Evolutionary conservation across 1,139 yeast species (phyloP), one percentile per base, ranked within the genome.

Genomic region (Candida sp.): DNA sequence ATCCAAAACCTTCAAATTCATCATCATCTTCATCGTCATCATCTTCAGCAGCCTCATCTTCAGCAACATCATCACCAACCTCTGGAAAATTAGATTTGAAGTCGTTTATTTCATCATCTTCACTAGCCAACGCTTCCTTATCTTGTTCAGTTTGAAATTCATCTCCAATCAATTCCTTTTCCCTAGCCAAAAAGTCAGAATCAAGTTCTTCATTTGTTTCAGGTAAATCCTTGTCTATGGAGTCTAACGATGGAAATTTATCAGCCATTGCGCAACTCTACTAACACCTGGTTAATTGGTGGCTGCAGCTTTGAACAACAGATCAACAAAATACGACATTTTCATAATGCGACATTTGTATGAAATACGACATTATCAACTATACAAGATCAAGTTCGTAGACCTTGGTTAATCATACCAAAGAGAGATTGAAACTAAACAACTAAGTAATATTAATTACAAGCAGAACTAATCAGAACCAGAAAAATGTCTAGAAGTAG

Each of bases 211-310:
- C 66, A 22, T 57, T 67, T 25, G 58, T 61, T 41, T 62, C 63
- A 22, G 73, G 66, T 33, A 63, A 55, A 41, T 62, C 68, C 41
- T 63, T 68, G 45, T 63, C 71, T 45, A 72, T 63, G 41, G 77
- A 75, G 46, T 85, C 91, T 55, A 90, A 76, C 48, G 88, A 88
- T 38, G 97, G 97, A 65, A 85, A 91, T 64, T 87, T 87, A 56
- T 87, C 91, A 54, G 93, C 84, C 96, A 87, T 87, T 47, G 46
- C 19, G 11, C 19, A 32, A 11, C 34, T 32, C 34, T n/a, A 32
- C 19, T n/a, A 12, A 32, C 11, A 32, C 34, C 34, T 32, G 64
- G 33, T 40, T 19, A 21, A 30, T 36, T 8, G 39, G 48, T 49
- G 51, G 41, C 34, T 12, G 19, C 34, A 32, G 11, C 6, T 9